A percentile compares a stretch with the other conserved stretches of the same genome.
These are phyloP conservation scores for Malus hybrid DNA, from an alignment of 331 rosid species.

Conservation along the genomic window DNA sequence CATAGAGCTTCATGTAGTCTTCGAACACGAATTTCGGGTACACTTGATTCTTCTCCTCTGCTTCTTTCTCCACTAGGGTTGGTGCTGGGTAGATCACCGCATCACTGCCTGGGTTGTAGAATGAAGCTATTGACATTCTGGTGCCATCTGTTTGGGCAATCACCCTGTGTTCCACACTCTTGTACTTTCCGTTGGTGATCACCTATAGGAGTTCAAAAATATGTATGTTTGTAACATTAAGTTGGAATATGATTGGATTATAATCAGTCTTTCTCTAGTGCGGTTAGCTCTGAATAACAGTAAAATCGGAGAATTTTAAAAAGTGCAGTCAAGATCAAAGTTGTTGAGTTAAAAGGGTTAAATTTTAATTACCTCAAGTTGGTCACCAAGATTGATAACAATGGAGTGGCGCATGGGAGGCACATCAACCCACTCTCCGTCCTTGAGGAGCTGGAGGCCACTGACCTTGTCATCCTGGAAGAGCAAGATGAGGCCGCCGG, in stretches of 20 bases:
- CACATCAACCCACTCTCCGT: constrained; percentile 86
- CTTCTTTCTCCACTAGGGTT: constrained; percentile 58
- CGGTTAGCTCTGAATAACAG: too few relatives aligned
- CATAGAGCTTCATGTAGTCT: constrained; percentile 87
- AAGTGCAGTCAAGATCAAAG: neutral
- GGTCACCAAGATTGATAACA: constrained; percentile 86
- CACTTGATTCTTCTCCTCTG: constrained; percentile 50
- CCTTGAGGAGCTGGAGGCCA: constrained; percentile 86
- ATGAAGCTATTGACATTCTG: constrained; percentile 92
- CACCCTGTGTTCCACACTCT: constrained; percentile 91
- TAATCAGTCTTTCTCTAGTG: too few relatives aligned
- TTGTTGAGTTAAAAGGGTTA: neutral
- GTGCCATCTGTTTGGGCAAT: constrained; percentile 67
- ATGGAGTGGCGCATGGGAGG: constrained; percentile 95
- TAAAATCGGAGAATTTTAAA: too few relatives aligned
- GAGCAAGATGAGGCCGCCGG: constrained; percentile 84
- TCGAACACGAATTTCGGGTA: constrained; percentile 91
- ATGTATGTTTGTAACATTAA: neutral
- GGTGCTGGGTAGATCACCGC: constrained; percentile 88
- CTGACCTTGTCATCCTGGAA: constrained; percentile 91
- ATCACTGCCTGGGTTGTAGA: constrained; percentile 88
- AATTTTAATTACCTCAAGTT: constrained; percentile 60
- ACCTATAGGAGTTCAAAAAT: constrained; percentile 31
- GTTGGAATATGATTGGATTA: too few relatives aligned
- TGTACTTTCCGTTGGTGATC: constrained; percentile 84